Percentiles rank a stretch among this genome's conserved stretches.
These are phyloP conservation scores for Phyllosticta ampelicida DNA, from an alignment of 2,329 filamentous ascomycete species.

Conservation along the genomic window DNA sequence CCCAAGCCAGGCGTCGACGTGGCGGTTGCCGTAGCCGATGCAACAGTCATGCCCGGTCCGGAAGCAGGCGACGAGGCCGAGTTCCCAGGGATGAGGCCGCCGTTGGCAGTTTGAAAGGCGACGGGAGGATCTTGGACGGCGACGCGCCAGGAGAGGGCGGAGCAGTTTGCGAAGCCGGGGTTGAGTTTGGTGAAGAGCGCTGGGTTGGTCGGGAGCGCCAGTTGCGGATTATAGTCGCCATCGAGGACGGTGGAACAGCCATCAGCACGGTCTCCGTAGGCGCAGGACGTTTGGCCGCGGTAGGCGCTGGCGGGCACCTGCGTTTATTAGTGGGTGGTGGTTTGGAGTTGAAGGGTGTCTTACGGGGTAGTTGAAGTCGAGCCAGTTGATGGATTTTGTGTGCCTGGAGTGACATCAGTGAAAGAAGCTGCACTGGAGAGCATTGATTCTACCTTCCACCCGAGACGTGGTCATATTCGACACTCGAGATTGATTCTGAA, in stretches of 20 bases:
- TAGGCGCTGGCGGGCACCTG: slow-evolving; percentile 1
- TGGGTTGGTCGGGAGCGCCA: slow-evolving; percentile 4
- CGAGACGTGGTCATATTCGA: not conserved
- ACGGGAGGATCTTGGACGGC: slow-evolving; percentile 7
- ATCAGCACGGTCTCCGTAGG: not conserved
- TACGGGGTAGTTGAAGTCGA: slow-evolving; percentile 3
- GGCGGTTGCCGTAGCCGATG: too few species aligned
- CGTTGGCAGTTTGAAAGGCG: not conserved
- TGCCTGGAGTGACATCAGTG: not conserved
- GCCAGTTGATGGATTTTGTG: slow-evolving; percentile 2
- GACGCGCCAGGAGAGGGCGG: not conserved
- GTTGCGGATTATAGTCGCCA: slow-evolving; percentile 4
- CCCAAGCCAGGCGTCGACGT: too few species aligned
- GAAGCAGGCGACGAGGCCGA: not conserved
- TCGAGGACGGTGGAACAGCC: slow-evolving; percentile 4
- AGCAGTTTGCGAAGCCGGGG: slow-evolving; percentile 3
- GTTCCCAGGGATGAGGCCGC: not conserved
- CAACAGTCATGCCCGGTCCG: too few species aligned
- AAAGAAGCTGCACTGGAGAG: not conserved
- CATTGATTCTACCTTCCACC: not conserved
- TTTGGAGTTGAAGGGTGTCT: not conserved
- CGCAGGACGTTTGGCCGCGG: not conserved
- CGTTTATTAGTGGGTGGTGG: not conserved
- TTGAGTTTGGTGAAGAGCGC: slow-evolving; percentile 1
- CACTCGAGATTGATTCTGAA: not conserved